Conservation (phyloP, 2,329 filamentous ascomycete species). For the Sporothrix mexicana region DNA sequence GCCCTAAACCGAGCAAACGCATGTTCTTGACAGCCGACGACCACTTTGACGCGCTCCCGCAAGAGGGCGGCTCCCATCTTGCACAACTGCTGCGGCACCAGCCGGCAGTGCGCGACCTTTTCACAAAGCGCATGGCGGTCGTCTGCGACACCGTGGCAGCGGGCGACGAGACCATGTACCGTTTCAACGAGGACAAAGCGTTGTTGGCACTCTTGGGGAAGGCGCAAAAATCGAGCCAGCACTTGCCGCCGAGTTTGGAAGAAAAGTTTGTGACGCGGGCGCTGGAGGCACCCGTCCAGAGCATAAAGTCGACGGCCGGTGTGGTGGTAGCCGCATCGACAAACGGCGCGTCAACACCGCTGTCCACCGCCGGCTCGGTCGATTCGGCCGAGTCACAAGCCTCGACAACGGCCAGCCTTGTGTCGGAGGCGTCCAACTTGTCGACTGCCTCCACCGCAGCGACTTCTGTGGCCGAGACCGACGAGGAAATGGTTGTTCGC, state of each 20-base stretch:
- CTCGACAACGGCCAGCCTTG: constrained; percentile 44
- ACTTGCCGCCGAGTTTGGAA: constrained; percentile 79
- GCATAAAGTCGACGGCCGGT: constrained; percentile 57
- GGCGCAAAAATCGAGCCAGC: constrained; percentile 68
- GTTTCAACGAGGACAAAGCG: constrained; percentile 75
- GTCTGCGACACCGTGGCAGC: constrained; percentile 85
- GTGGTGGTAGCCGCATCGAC: constrained; percentile 40
- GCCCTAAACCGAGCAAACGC: constrained; percentile 57
- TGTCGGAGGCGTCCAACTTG: constrained; percentile 40
- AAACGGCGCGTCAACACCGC: constrained; percentile 44
- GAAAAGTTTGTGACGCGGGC: constrained; percentile 79
- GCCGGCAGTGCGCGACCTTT: constrained; percentile 51
- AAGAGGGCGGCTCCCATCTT: constrained; percentile 61
- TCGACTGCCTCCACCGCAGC: constrained; percentile 55
- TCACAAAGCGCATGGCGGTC: constrained; percentile 70
- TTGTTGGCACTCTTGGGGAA: constrained; percentile 70
- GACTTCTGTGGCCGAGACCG: constrained; percentile 48
- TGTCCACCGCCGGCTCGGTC: constrained; percentile 43
- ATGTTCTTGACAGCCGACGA: constrained; percentile 74
- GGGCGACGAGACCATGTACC: constrained; percentile 84
- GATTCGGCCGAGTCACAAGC: constrained; percentile 52
- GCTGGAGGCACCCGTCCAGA: constrained; percentile 76
- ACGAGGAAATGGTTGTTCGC: constrained; percentile 41
- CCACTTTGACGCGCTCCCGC: constrained; percentile 67
- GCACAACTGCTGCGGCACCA: constrained; percentile 59